Conservation (phyloP, 768 basidiomycete genomes). For the Amanita molliuscula region DNA sequence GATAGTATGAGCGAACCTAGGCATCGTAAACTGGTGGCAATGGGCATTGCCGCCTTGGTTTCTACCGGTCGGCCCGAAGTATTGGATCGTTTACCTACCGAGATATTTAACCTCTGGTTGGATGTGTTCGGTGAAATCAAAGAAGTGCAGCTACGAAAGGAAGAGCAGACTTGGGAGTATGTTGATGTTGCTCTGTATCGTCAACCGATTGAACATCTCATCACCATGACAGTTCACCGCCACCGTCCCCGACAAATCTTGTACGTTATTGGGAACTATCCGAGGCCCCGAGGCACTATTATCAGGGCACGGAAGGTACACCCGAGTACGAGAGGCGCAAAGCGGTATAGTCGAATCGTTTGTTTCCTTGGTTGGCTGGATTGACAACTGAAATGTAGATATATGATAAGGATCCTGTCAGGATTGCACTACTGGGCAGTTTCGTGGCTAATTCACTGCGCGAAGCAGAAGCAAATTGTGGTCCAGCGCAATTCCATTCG, state of each 20-base stretch:
- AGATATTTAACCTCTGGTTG: constrained; percentile 80
- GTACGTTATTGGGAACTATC: constrained; percentile 64
- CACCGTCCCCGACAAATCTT: constrained; percentile 31
- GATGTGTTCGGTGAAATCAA: constrained; percentile 84
- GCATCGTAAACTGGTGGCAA: constrained; percentile 73
- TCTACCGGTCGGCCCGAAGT: constrained; percentile 68
- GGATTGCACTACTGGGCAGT: constrained; percentile 50
- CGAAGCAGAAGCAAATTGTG: constrained; percentile 53
- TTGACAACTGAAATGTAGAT: constrained; percentile 31
- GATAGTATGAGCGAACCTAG: constrained; percentile 86
- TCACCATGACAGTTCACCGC: constrained; percentile 9
- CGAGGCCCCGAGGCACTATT: constrained; percentile 47
- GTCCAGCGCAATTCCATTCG: constrained; percentile 46
- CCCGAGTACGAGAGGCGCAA: constrained; percentile 70
- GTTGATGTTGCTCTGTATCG: constrained; percentile 13
- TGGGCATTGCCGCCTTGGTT: constrained; percentile 71
- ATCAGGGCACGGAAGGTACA: constrained; percentile 56
- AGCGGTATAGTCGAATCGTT: constrained; percentile 32
- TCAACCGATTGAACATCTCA: neutral
- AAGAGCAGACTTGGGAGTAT: constrained; percentile 16
- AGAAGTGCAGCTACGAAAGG: constrained; percentile 38
- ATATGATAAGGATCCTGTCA: constrained; percentile 61
- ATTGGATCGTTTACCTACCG: constrained; percentile 57
- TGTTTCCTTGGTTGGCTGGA: constrained; percentile 6
- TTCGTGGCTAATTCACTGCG: constrained; percentile 50